Evolutionary conservation across 2,329 filamentous ascomycete genomes (phyloP).

Genomic region (Botrytis sinoallii): DNA sequence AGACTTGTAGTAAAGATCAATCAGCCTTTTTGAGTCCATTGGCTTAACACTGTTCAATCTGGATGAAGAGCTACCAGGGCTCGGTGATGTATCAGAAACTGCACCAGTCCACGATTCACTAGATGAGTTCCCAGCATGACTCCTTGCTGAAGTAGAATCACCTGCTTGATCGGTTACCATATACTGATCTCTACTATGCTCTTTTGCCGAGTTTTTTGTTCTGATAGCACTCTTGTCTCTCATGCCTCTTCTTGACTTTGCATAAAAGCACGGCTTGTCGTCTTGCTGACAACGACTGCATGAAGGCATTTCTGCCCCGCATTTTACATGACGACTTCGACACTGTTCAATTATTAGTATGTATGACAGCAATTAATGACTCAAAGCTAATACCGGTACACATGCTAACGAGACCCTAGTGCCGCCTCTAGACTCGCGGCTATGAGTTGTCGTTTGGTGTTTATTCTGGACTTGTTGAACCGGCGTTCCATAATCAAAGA

Average conservation of each 20-base stretch:
- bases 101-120: conserved; percentile 22
- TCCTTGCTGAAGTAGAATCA: neutral
- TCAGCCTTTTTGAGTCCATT: conserved; percentile 28
- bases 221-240: conserved; percentile 29
- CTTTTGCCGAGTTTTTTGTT: conserved; percentile 24
- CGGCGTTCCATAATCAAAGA: conserved; percentile 29
- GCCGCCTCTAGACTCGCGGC: conserved; percentile 24
- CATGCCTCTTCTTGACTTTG: conserved; percentile 47
- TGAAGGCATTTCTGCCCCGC: conserved; percentile 44
- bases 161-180: conserved; percentile 3
- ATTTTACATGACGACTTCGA: conserved; percentile 45
- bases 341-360: conserved; percentile 26
- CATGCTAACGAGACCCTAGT: conserved; percentile 45
- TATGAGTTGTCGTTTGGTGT: neutral
- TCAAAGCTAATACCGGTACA: conserved; percentile 41
- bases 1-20: conserved; percentile 32
- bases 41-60: conserved; percentile 19
- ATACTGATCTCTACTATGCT: conserved; percentile 19
- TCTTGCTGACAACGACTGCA: conserved; percentile 44
- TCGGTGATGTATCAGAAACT: conserved; percentile 24
- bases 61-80: conserved; percentile 25
- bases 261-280: conserved; percentile 47
- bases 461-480: conserved; percentile 9
- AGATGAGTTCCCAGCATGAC: conserved; percentile 14
- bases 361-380: neutral